These are phyloP conservation scores for Penicillium sp. DNA, from an alignment of 2,329 filamentous ascomycete genomes.

Conservation along the genomic window DNA sequence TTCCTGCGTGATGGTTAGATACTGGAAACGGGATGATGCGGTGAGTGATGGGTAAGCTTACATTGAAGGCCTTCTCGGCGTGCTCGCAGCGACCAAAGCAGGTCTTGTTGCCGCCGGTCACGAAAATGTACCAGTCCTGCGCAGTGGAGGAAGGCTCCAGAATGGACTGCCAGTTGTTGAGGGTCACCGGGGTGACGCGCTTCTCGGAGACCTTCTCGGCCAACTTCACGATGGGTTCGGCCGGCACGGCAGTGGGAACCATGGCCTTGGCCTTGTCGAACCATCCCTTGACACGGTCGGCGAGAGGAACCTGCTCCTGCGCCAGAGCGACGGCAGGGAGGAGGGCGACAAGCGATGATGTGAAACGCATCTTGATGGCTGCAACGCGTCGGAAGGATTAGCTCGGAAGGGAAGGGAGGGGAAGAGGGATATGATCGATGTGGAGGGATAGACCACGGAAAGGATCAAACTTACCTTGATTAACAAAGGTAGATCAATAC, in stretches of 20 bases:
- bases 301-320: conserved; percentile 57
- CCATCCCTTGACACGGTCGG: conserved; percentile 47
- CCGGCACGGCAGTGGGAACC: conserved; percentile 50
- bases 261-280: conserved; percentile 54
- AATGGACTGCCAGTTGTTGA: conserved; percentile 58
- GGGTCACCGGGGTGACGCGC: conserved; percentile 53
- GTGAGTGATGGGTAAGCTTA: conserved; percentile 26
- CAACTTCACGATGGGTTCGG: conserved; percentile 39
- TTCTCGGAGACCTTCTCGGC: conserved; percentile 51
- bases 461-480: neutral
- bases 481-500: conserved; percentile 9
- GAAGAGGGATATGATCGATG: conserved; percentile 11
- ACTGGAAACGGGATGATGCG: conserved; percentile 1
- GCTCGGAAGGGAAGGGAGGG: neutral
- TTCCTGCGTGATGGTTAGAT: conserved; percentile 39
- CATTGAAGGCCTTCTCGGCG: conserved; percentile 54
- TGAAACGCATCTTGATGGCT: conserved; percentile 52
- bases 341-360: conserved; percentile 50
- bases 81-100: conserved; percentile 60
- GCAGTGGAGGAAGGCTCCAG: conserved; percentile 44
- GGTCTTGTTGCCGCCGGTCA: conserved; percentile 64
- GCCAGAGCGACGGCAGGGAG: conserved; percentile 52
- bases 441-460: neutral
- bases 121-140: conserved; percentile 59
- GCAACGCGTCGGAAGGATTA: conserved; percentile 17